A percentile compares a stretch with the other conserved stretches of the same genome.
These are phyloP conservation scores for Saccharomyces eubayanus DNA, from an alignment of 805 yeast species.

Conservation along the genomic window DNA sequence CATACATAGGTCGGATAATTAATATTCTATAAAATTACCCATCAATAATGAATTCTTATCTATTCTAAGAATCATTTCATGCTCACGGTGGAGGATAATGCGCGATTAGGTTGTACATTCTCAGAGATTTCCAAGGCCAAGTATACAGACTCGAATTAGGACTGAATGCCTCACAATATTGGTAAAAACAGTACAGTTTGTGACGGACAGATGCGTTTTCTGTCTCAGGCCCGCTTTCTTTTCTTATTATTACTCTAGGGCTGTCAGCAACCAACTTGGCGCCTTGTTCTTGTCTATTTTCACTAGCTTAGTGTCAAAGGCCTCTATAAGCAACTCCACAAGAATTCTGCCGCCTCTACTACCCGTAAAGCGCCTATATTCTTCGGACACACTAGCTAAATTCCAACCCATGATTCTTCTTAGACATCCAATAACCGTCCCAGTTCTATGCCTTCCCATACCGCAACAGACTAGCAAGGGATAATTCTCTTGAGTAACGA, in stretches of 20 bases:
- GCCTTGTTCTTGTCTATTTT: slow-evolving; percentile 25
- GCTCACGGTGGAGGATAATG: neutral
- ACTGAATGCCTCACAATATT: neutral
- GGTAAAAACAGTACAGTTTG: too few species aligned
- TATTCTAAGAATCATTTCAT: neutral
- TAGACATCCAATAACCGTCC: slow-evolving; percentile 91
- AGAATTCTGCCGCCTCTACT: slow-evolving; percentile 84
- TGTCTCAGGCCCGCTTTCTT: neutral
- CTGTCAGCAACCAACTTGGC: slow-evolving; percentile 28
- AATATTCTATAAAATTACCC: neutral
- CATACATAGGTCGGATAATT: neutral
- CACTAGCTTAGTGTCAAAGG: slow-evolving; percentile 28
- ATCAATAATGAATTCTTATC: neutral
- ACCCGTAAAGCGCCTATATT: slow-evolving; percentile 89
- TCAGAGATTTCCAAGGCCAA: neutral
- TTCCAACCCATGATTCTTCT: slow-evolving; percentile 96
- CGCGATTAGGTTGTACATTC: neutral
- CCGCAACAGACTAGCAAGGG: slow-evolving; percentile 93
- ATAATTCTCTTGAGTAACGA: slow-evolving; percentile 62
- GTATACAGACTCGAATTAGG: neutral
- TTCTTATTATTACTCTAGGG: slow-evolving; percentile 7
- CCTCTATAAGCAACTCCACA: slow-evolving; percentile 82
- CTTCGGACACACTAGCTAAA: slow-evolving; percentile 84
- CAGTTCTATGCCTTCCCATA: slow-evolving; percentile 97
- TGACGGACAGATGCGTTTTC: neutral